phyloP scores from a whole-genome alignment of 768 basidiomycete species.

The Boletus sensibilis region DNA sequence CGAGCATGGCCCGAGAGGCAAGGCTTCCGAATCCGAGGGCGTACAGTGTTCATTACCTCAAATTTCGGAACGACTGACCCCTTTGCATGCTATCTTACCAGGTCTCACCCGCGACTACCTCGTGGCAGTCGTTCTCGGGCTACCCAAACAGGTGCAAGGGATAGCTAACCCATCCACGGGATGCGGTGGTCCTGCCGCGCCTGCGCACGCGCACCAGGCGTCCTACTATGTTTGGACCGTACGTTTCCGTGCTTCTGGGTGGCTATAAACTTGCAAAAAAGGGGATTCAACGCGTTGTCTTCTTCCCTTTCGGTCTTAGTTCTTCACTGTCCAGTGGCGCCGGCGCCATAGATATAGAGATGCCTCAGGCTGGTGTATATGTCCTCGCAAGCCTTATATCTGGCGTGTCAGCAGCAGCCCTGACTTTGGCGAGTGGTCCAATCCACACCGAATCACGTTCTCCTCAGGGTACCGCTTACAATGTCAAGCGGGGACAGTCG shows the following conservation, averaged over 20 bases:
- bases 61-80: neutral
- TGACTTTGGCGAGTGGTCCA: conserved; percentile 15
- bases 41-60: conserved; percentile 25
- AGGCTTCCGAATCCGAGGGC: conserved; percentile 10
- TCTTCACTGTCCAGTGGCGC: conserved; percentile 8
- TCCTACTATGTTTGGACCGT: conserved; percentile 22
- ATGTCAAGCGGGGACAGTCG: conserved; percentile 56
- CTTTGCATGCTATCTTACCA: neutral
- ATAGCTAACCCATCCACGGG: conserved; percentile 4
- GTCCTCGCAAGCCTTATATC: conserved; percentile 23
- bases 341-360: conserved; percentile 18
- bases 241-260: conserved; percentile 17
- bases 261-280: conserved; percentile 23
- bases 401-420: conserved; percentile 19
- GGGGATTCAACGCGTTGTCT: conserved; percentile 1
- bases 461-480: conserved; percentile 46
- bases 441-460: conserved; percentile 47
- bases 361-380: conserved; percentile 18
- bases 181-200: conserved; percentile 20
- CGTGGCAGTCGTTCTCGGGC: conserved; percentile 12
- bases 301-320: conserved; percentile 7
- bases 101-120: conserved; percentile 7
- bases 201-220: conserved; percentile 19
- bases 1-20: conserved; percentile 12
- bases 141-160: neutral